phyloP scores from a whole-genome alignment of 768 basidiomycete genomes.

The Lyophyllum decastes region DNA sequence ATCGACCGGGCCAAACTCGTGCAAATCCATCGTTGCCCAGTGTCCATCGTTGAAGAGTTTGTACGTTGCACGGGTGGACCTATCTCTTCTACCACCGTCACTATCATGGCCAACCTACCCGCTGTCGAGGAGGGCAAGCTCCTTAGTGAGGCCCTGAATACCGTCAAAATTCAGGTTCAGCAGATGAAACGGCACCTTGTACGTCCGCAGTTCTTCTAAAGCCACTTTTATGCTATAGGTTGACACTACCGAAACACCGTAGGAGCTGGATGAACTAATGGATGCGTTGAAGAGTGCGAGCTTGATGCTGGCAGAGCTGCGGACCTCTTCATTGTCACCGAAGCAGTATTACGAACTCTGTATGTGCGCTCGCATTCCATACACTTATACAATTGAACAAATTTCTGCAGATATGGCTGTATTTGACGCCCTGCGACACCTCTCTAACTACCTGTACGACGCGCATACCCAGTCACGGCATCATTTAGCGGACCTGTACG shows the following conservation, averaged over 20 bases:
- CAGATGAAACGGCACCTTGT: constrained; percentile 96
- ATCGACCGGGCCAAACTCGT: constrained; percentile 9
- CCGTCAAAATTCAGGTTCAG: constrained; percentile 88
- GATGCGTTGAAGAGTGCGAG: constrained; percentile 97
- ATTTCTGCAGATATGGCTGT: constrained; percentile 88
- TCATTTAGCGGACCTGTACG: constrained; percentile 97
- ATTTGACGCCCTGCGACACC: constrained; percentile 93
- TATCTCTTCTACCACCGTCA: constrained; percentile 2
- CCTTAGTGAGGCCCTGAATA: constrained; percentile 81
- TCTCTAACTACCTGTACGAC: constrained; percentile 95
- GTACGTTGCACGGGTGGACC: constrained; percentile 9
- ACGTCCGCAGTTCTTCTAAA: constrained; percentile 27
- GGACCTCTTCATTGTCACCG: constrained; percentile 90
- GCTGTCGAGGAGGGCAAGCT: constrained; percentile 79
- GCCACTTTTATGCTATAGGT: not conserved
- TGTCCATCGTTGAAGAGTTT: not conserved
- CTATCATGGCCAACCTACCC: constrained; percentile 33
- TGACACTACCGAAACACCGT: constrained; percentile 6
- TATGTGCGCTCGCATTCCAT: constrained; percentile 35
- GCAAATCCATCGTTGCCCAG: constrained; percentile 2
- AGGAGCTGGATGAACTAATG: constrained; percentile 98
- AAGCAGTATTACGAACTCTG: constrained; percentile 99
- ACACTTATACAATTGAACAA: not conserved
- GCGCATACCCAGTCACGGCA: constrained; percentile 91
- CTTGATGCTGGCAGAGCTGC: constrained; percentile 93